Evolutionary conservation across 768 basidiomycete genomes (phyloP), one percentile per base, ranked within the genome.

Genomic region (Galerina sulciceps): DNA sequence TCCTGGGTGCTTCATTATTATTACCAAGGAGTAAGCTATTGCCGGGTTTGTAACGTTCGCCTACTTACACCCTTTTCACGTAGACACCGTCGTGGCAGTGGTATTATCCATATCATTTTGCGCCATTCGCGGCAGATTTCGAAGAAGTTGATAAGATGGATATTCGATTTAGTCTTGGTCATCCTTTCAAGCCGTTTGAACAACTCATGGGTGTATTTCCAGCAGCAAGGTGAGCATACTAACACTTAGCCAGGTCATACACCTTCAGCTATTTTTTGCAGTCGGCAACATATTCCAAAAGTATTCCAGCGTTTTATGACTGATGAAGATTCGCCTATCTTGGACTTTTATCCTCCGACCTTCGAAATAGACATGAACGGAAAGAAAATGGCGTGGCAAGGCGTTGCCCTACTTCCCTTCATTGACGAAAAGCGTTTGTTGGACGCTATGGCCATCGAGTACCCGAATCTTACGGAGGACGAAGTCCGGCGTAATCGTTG

Each of bases 331-430:
- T 98, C 96, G 0, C 93, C 94, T 8, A 98, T 99, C 73, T 85
- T 94, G 59, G 96, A 99, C 68, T 99, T 98, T 77, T 99, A 99
- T 74, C 96, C 96, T 0, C 62, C 81, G 0, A 85, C 89, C 14
- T 99, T 99, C 72, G 87, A 96, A 65, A 89, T 99, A 68, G 97
- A 99, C 73, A 99, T 99, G 97, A 99, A 99, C 69, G 97, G 97
- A 58, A 99, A 99, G 78, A 93, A 91, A 76, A 98, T 99, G 96
- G 82, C 92, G 6, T 99, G 97, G 97, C 96, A 99, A 73, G 97
- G 97, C 53, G 94, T 99, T 55, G 96, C 97, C 0, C 79, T 99
- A 9, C 79, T 99, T 18, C 96, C 97, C 0, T 99, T 99, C 79
- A 99, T 99, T 61, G 93, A 99, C 69, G 82, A 88, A 71, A 82